These are phyloP conservation scores for Diaporthe capsici DNA, from an alignment of 2,329 filamentous ascomycete species.

Conservation along the genomic window DNA sequence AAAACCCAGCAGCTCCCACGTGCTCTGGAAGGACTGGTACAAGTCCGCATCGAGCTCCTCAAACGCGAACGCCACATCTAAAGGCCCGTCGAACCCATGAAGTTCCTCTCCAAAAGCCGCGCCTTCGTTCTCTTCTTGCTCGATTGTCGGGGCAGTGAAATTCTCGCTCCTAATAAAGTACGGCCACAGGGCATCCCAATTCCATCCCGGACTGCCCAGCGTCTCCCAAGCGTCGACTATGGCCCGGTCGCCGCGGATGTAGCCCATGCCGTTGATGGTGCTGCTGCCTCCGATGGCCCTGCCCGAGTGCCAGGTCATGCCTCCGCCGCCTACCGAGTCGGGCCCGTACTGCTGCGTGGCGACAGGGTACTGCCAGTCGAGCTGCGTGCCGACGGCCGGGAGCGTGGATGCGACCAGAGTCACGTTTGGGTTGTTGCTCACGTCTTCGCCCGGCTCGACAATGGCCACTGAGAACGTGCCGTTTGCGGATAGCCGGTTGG, in stretches of 20 bases:
- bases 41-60: neutral
- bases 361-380: neutral
- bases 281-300: neutral
- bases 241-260: conserved; percentile 49
- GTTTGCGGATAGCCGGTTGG: neutral
- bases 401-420: neutral
- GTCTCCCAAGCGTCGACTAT: conserved; percentile 54
- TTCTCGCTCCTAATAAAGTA: neutral
- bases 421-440: neutral
- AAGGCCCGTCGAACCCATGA: neutral
- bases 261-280: conserved; percentile 57
- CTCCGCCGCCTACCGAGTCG: neutral
- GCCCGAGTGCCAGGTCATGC: neutral
- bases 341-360: neutral
- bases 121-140: neutral
- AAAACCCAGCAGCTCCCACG: neutral
- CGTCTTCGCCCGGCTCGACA: neutral
- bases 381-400: neutral
- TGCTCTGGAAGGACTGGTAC: neutral
- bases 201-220: conserved; percentile 50
- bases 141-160: neutral
- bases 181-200: neutral
- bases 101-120: neutral
- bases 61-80: neutral
- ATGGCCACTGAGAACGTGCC: neutral